Percentiles rank a stretch among this genome's conserved stretches.
phyloP scores from a whole-genome alignment of 306 rosid species.

The Dryas drummondii region DNA sequence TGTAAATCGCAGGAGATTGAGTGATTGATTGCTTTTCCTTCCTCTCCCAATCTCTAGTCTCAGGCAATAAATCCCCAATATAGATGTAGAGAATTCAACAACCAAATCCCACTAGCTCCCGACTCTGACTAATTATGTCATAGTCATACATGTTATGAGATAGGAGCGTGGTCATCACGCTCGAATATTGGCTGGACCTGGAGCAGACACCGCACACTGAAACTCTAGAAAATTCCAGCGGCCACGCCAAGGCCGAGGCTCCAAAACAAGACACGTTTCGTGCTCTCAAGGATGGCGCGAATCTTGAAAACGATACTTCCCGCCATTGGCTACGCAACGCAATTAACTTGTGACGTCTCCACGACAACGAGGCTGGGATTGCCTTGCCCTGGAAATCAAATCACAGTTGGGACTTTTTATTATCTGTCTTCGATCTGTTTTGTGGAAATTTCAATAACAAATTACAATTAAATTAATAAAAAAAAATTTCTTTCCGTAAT shows the following conservation, averaged over 20 bases:
- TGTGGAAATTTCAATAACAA: no score
- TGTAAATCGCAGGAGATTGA: not conserved
- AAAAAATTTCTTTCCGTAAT: no score
- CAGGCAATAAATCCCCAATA: not conserved
- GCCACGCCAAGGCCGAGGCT: constrained; percentile 10
- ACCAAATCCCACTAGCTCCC: not conserved
- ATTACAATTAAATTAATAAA: no score
- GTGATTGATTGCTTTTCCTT: not conserved
- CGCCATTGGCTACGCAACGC: constrained; percentile 6
- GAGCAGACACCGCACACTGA: constrained; percentile 2
- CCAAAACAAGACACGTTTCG: constrained; percentile 24
- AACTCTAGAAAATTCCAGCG: not conserved
- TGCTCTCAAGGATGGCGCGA: not conserved
- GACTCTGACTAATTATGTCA: no score
- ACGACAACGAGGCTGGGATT: not conserved
- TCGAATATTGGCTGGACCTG: no score
- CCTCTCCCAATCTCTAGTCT: not conserved
- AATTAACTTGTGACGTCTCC: constrained; percentile 17
- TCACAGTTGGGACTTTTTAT: constrained; percentile 26
- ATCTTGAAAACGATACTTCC: constrained; percentile 28
- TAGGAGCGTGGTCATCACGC: not conserved
- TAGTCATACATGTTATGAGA: not conserved
- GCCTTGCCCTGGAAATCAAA: constrained; percentile 14
- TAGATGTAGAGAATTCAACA: not conserved
- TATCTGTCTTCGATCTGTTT: no score